Percentiles rank a stretch among this genome's conserved stretches.
Evolutionary conservation across 148 eudicot genomes (phyloP).

Genomic region (Beta vulgaris): DNA sequence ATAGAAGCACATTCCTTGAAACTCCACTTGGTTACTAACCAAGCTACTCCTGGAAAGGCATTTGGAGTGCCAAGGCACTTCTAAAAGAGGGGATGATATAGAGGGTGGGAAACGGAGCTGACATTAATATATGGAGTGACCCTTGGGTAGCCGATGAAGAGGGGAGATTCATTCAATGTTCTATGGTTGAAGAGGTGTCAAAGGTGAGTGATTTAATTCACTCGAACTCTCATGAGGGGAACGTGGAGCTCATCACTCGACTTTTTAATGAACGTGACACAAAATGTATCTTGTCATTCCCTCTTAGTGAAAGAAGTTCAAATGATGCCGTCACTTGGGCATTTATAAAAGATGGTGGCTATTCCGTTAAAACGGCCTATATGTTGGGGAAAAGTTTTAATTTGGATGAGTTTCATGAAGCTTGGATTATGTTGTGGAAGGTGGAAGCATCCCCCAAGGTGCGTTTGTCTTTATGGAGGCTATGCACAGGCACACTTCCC

Average conservation of each 20-base stretch:
- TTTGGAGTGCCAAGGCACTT: not conserved
- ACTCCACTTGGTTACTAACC: not conserved
- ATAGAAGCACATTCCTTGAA: not conserved
- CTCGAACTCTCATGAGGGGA: not conserved
- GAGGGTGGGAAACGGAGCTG: not conserved
- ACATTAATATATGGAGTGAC: not conserved
- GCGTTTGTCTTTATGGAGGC: not conserved
- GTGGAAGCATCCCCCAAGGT: not conserved
- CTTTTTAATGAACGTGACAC: not conserved
- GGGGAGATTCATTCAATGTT: no score
- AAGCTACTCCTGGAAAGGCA: not conserved
- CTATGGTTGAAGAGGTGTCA: not conserved
- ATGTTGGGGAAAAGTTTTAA: not conserved
- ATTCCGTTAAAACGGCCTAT: not conserved
- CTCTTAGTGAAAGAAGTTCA: not conserved
- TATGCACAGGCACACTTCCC: no score
- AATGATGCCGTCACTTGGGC: not conserved
- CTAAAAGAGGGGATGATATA: not conserved
- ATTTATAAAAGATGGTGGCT: not conserved
- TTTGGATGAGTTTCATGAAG: not conserved
- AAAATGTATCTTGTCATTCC: not conserved
- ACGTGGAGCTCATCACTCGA: not conserved
- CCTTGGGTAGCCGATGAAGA: not conserved
- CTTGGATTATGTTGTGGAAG: not conserved
- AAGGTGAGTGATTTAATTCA: not conserved